A percentile compares a stretch with the other conserved stretches of the same genome.
Evolutionary conservation across 2,329 filamentous ascomycete species (phyloP).

Genomic region (Neopestalotiopsis sp.): DNA sequence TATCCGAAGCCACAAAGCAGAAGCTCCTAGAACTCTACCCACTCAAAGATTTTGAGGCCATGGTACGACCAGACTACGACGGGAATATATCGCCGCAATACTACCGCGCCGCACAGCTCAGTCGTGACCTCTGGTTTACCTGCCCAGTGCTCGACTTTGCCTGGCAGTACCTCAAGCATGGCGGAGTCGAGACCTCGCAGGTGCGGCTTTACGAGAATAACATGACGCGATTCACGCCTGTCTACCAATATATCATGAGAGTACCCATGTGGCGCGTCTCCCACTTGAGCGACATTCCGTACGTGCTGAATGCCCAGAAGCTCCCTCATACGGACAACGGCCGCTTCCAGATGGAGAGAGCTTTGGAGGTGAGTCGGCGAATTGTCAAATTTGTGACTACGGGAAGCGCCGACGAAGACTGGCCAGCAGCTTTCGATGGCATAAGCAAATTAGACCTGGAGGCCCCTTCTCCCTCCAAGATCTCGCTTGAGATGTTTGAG

Average conservation of each 20-base stretch:
- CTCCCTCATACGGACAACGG: conserved; percentile 27
- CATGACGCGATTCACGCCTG: conserved; percentile 32
- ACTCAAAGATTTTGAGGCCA: not conserved
- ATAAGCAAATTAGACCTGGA: not conserved
- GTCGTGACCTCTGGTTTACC: conserved; percentile 38
- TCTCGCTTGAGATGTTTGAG: not conserved
- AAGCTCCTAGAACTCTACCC: not conserved
- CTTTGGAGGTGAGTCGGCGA: not conserved
- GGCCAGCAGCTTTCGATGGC: not conserved
- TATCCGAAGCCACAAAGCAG: not conserved
- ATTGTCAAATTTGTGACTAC: not conserved
- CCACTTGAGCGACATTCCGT: conserved; percentile 41
- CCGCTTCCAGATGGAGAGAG: not conserved
- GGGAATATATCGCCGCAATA: conserved; percentile 34
- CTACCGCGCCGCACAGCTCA: conserved; percentile 40
- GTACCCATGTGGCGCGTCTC: conserved; percentile 40
- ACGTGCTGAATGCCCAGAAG: conserved; percentile 33
- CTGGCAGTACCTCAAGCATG: conserved; percentile 35
- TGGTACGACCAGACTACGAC: conserved; percentile 20
- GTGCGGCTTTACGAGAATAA: conserved; percentile 37
- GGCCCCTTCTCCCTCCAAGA: not conserved
- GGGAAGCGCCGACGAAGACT: not conserved
- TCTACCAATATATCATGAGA: conserved; percentile 33
- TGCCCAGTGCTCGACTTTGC: conserved; percentile 38
- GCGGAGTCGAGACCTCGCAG: conserved; percentile 21